A percentile compares a stretch with the other conserved stretches of the same genome.
phyloP scores from a whole-genome alignment of 768 basidiomycete species.

The Coprinopsis strossmayeri region DNA sequence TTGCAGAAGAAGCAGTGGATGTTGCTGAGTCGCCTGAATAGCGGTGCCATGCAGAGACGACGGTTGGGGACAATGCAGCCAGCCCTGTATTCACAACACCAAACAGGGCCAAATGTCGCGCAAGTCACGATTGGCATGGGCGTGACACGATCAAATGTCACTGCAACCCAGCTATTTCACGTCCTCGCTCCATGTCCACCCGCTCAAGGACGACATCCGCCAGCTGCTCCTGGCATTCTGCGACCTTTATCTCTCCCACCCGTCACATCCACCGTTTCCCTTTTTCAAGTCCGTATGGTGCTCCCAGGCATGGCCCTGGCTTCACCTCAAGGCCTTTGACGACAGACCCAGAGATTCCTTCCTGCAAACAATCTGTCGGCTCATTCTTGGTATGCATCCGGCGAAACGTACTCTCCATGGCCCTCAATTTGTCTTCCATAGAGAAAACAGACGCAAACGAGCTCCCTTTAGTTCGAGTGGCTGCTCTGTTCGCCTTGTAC shows the following conservation, averaged over 20 bases:
- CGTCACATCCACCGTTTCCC: slow-evolving; percentile 43
- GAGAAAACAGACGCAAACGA: slow-evolving; percentile 49
- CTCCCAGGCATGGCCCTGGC: slow-evolving; percentile 63
- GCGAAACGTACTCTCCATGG: neutral
- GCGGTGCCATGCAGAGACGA: slow-evolving; percentile 23
- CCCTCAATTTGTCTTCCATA: neutral
- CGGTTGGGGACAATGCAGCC: too few relatives aligned
- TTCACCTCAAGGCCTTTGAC: slow-evolving; percentile 73
- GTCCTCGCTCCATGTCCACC: slow-evolving; percentile 63
- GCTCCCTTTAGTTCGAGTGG: slow-evolving; percentile 47
- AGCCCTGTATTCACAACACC: slow-evolving; percentile 45
- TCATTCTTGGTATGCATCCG: slow-evolving; percentile 55
- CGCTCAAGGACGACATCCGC: slow-evolving; percentile 59
- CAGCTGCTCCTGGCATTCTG: slow-evolving; percentile 46
- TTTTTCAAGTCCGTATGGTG: slow-evolving; percentile 71
- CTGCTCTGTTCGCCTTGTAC: slow-evolving; percentile 65
- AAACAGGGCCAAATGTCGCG: too few relatives aligned
- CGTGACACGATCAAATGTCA: too few relatives aligned
- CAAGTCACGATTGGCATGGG: too few relatives aligned
- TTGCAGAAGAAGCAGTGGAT: slow-evolving; percentile 72
- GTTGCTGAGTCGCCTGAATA: slow-evolving; percentile 49
- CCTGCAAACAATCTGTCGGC: slow-evolving; percentile 48
- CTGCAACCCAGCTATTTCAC: slow-evolving; percentile 78
- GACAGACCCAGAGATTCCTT: slow-evolving; percentile 57
- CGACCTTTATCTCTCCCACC: slow-evolving; percentile 34